Percentiles rank a stretch among this genome's conserved stretches.
Evolutionary conservation across 2,329 filamentous ascomycete species (phyloP).

Genomic region (Colletotrichum cereale): DNA sequence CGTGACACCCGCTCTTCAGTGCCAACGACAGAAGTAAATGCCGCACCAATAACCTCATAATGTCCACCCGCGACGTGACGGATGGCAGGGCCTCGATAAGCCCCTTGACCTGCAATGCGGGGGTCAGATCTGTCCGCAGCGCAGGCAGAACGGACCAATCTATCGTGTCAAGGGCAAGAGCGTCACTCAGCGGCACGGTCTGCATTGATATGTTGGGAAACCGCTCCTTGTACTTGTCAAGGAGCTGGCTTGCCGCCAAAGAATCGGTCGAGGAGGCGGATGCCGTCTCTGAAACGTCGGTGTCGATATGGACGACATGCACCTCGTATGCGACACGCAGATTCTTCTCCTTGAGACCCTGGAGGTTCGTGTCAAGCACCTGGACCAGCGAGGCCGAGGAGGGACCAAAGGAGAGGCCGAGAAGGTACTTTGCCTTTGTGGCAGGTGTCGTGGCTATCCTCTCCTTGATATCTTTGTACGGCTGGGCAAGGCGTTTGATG

Average conservation of each 20-base stretch:
- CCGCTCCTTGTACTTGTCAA: constrained; percentile 64
- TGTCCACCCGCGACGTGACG: constrained; percentile 80
- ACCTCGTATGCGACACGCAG: constrained; percentile 77
- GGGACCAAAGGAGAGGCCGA: constrained; percentile 86
- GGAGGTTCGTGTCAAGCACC: constrained; percentile 77
- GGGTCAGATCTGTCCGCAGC: constrained; percentile 42
- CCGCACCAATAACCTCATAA: constrained; percentile 77
- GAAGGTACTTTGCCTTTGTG: constrained; percentile 67
- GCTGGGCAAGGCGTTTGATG: constrained; percentile 74
- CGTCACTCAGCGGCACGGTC: constrained; percentile 72
- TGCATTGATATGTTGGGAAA: constrained; percentile 78
- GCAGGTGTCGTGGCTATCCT: constrained; percentile 38
- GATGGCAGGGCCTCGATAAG: constrained; percentile 75
- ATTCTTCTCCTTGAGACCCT: constrained; percentile 73
- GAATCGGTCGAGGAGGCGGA: constrained; percentile 37
- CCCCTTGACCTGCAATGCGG: constrained; percentile 61
- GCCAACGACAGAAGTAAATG: constrained; percentile 78
- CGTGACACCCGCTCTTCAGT: constrained; percentile 70
- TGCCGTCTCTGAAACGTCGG: constrained; percentile 47
- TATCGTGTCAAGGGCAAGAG: constrained; percentile 64
- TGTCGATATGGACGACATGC: constrained; percentile 68
- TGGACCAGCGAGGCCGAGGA: constrained; percentile 84
- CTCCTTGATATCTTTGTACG: constrained; percentile 60
- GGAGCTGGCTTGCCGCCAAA: constrained; percentile 57
- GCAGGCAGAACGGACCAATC: constrained; percentile 64